Evolutionary conservation across 1,284 basidiomycete species (phyloP).

Genomic region (Anthracocystis walkeri): DNA sequence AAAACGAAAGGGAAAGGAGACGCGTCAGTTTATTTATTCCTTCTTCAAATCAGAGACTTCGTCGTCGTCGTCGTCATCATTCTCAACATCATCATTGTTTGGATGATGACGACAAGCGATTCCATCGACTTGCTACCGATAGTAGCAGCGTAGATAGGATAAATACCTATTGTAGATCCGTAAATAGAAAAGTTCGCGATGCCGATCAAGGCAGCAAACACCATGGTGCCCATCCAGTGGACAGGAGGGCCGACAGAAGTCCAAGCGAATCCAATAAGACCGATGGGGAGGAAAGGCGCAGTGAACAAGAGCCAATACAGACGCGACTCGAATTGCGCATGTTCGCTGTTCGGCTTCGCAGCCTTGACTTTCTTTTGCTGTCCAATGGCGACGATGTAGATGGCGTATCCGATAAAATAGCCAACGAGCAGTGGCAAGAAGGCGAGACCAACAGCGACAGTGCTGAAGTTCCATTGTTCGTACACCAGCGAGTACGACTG

Average conservation of each 20-base stretch:
- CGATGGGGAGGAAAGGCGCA: constrained; percentile 70
- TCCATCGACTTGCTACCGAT: background rate
- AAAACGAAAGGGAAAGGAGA: background rate
- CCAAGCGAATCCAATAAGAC: constrained; percentile 71
- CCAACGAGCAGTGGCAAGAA: constrained; percentile 71
- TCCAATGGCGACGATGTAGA: constrained; percentile 68
- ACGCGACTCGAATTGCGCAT: constrained; percentile 68
- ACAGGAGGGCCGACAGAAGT: constrained; percentile 70
- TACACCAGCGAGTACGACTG: constrained; percentile 71
- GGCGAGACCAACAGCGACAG: constrained; percentile 60
- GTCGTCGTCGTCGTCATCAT: background rate
- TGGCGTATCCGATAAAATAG: constrained; percentile 71
- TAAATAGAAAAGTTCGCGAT: constrained; percentile 69
- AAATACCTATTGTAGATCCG: constrained; percentile 63
- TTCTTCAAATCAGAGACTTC: background rate
- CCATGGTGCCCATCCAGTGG: constrained; percentile 71
- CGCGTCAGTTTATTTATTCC: background rate
- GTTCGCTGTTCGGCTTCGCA: constrained; percentile 58
- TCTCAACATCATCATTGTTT: background rate
- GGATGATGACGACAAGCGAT: background rate
- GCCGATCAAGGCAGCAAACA: constrained; percentile 70
- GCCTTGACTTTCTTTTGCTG: constrained; percentile 62
- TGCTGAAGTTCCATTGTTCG: constrained; percentile 70
- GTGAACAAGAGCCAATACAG: constrained; percentile 70
- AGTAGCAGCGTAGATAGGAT: background rate